Evolutionary conservation across 2,329 filamentous ascomycete species (phyloP).

Genomic region (Trichoderma asperellum): DNA sequence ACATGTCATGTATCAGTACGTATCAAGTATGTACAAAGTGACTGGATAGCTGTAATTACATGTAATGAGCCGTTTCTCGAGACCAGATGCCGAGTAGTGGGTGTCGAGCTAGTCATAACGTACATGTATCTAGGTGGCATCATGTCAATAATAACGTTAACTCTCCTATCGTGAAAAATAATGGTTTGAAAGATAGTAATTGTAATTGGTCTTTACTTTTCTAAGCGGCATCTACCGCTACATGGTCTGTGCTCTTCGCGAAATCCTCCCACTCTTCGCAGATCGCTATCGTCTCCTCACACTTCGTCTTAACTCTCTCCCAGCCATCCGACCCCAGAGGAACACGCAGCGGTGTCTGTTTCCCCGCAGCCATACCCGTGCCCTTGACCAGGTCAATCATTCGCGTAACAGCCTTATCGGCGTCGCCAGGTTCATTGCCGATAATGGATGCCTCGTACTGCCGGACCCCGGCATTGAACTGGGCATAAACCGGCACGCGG

Average conservation of each 20-base stretch:
- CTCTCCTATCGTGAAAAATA: neutral
- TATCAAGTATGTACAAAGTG: neutral
- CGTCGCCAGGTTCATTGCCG: slow-evolving; percentile 53
- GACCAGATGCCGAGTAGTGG: no score
- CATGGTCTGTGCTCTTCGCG: slow-evolving; percentile 52
- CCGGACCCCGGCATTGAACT: slow-evolving; percentile 38
- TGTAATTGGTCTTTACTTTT: neutral
- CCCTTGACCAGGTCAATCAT: slow-evolving; percentile 60
- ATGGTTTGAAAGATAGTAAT: neutral
- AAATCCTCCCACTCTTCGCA: slow-evolving; percentile 55
- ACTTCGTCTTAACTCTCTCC: slow-evolving; percentile 51
- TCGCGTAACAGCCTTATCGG: slow-evolving; percentile 51
- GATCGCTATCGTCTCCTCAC: slow-evolving; percentile 53
- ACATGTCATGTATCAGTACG: neutral
- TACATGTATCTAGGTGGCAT: neutral
- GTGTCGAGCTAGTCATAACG: neutral
- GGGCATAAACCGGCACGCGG: slow-evolving; percentile 36
- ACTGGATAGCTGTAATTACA: neutral
- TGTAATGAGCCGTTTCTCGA: neutral
- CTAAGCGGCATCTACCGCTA: neutral
- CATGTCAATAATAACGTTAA: neutral
- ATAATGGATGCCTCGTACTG: slow-evolving; percentile 32
- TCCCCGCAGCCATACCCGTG: slow-evolving; percentile 43
- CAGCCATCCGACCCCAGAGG: slow-evolving; percentile 60
- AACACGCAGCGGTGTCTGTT: slow-evolving; percentile 50